These are phyloP conservation scores for Dactylella cylindrospora DNA, from an alignment of 2,329 filamentous ascomycete species.

Conservation along the genomic window DNA sequence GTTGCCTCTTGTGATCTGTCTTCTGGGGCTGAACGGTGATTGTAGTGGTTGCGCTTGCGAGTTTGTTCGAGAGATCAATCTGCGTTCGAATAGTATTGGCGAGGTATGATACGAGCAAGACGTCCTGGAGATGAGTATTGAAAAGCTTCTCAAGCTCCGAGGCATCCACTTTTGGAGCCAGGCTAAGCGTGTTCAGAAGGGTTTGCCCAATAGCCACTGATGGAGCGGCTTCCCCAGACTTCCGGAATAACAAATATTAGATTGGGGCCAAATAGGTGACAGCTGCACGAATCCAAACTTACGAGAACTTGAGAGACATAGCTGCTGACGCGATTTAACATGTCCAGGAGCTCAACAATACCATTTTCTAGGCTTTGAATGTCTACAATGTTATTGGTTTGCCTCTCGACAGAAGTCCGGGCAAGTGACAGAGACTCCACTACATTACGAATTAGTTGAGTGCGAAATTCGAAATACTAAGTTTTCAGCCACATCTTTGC, in stretches of 20 bases:
- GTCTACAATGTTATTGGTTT: constrained; percentile 64
- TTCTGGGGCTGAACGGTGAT: constrained; percentile 24
- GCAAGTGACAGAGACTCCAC: constrained; percentile 39
- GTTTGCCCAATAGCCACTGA: constrained; percentile 92
- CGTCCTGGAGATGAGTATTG: constrained; percentile 99
- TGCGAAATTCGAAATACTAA: not conserved
- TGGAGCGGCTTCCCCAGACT: constrained; percentile 81
- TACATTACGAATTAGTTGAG: no score
- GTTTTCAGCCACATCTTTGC: not conserved
- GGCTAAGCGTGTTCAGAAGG: constrained; percentile 85
- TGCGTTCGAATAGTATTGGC: constrained; percentile 98
- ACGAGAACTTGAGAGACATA: constrained; percentile 89
- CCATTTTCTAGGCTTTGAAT: constrained; percentile 85
- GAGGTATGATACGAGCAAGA: constrained; percentile 95
- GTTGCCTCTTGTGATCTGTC: constrained; percentile 31
- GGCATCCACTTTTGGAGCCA: constrained; percentile 91
- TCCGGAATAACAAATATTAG: no score
- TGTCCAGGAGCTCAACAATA: constrained; percentile 80
- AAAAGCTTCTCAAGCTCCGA: constrained; percentile 94
- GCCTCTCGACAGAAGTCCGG: constrained; percentile 22
- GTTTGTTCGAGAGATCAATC: constrained; percentile 93
- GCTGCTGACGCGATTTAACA: constrained; percentile 86
- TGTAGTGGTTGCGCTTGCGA: constrained; percentile 61
- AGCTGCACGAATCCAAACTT: no score
- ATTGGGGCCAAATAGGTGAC: no score